phyloP scores from a whole-genome alignment of 495 filamentous ascomycete genomes.

The Talaromyces thailandensis region DNA sequence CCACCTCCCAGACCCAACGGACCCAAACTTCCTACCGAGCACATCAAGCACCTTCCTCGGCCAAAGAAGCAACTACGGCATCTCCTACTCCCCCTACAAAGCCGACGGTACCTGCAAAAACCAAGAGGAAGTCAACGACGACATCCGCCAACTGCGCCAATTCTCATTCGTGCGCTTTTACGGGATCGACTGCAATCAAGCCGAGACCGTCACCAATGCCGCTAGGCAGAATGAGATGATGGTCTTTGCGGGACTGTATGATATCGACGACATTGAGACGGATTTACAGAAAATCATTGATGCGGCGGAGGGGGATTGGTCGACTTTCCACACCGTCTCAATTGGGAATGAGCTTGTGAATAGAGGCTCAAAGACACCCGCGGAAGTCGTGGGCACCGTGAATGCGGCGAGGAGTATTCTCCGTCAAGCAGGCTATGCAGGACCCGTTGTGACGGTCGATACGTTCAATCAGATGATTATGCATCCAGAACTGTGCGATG shows the following conservation, averaged over 20 bases:
- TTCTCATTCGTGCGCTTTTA: constrained; percentile 68
- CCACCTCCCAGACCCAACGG: background rate
- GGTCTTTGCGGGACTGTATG: constrained; percentile 65
- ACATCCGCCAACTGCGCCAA: constrained; percentile 45
- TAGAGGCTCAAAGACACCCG: constrained; percentile 40
- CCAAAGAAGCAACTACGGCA: constrained; percentile 30
- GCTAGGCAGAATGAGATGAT: constrained; percentile 50
- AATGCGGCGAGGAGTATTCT: constrained; percentile 45
- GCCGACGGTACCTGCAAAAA: constrained; percentile 57
- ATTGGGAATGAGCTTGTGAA: constrained; percentile 81
- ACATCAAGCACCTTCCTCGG: background rate
- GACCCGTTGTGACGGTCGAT: constrained; percentile 72
- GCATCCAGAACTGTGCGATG: constrained; percentile 62
- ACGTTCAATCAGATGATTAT: constrained; percentile 57
- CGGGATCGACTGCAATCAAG: constrained; percentile 70
- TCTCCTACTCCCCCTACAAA: constrained; percentile 71
- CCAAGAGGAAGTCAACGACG: constrained; percentile 48
- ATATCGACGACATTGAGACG: constrained; percentile 45
- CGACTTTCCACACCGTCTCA: constrained; percentile 55
- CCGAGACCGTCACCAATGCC: constrained; percentile 48
- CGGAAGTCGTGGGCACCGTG: constrained; percentile 46
- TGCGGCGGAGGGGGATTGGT: constrained; percentile 52
- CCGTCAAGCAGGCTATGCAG: constrained; percentile 54
- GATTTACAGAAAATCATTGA: constrained; percentile 45
- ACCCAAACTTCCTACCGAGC: background rate